A percentile compares a stretch with the other conserved stretches of the same genome.
Conservation (phyloP, 805 yeast genomes). For the Metschnikowia cubensis region DNA sequence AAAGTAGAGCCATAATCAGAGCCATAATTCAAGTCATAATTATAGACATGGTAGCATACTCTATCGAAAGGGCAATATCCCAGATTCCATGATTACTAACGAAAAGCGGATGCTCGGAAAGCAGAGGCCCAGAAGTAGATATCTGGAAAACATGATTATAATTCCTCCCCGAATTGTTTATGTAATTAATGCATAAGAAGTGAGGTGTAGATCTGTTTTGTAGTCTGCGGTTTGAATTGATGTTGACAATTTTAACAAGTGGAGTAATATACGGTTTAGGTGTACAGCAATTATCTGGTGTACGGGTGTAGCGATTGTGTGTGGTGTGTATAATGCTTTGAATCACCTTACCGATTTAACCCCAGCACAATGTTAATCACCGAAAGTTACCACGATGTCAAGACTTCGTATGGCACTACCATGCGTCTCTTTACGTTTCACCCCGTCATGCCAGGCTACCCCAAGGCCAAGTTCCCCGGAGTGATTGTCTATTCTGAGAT, state of each 20-base stretch:
- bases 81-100: conserved; percentile 1
- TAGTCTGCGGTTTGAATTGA: neutral
- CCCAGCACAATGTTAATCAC: conserved; percentile 55
- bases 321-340: neutral
- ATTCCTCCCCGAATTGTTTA: no score
- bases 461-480: conserved; percentile 77
- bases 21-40: no score
- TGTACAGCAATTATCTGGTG: neutral
- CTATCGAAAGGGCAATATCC: no score
- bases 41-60: no score
- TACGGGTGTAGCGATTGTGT: neutral
- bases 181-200: neutral
- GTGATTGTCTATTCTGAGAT: conserved; percentile 77
- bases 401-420: conserved; percentile 61
- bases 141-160: neutral
- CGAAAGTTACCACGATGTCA: conserved; percentile 60
- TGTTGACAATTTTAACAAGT: neutral
- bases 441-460: conserved; percentile 68
- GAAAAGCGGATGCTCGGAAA: conserved; percentile 48
- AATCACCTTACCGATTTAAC: neutral
- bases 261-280: neutral
- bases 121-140: conserved; percentile 22
- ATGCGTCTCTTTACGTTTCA: conserved; percentile 64
- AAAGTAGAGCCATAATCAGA: no score
- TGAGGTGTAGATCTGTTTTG: neutral